Percentiles rank a stretch among this genome's conserved stretches.
Conservation (phyloP, 1,284 basidiomycete genomes). For the Cutaneotrichosporon cavernicola region DNA sequence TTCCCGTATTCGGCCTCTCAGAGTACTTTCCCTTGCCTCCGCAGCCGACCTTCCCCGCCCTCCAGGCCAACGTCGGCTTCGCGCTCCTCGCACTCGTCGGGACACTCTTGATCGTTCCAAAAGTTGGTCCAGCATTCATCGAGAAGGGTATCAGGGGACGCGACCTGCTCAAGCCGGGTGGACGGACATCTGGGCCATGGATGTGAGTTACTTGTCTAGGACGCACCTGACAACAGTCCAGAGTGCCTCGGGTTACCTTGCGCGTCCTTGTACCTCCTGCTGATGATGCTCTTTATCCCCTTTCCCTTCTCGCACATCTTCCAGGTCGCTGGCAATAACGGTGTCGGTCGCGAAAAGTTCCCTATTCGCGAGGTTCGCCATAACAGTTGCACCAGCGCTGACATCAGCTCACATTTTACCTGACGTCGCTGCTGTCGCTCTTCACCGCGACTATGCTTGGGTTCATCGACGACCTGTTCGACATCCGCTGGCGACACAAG, state of each 20-base stretch:
- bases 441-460: conserved; percentile 90
- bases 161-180: conserved; percentile 70
- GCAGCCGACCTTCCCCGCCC: conserved; percentile 46
- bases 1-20: conserved; percentile 37
- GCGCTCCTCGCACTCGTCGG: conserved; percentile 73
- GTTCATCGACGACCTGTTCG: conserved; percentile 96
- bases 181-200: conserved; percentile 53
- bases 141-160: conserved; percentile 73
- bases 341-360: conserved; percentile 59
- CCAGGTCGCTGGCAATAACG: conserved; percentile 7
- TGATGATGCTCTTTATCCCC: conserved; percentile 82
- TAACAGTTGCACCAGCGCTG: conserved; percentile 6
- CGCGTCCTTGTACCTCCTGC: conserved; percentile 81
- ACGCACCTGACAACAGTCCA: conserved; percentile 60
- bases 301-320: conserved; percentile 80
- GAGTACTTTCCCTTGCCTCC: conserved; percentile 36
- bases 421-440: conserved; percentile 86
- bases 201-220: conserved; percentile 60
- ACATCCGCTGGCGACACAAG: conserved; percentile 98
- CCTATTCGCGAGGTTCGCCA: conserved; percentile 77
- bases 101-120: conserved; percentile 70
- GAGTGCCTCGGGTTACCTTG: conserved; percentile 90
- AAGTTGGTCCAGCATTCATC: conserved; percentile 69
- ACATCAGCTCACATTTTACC: conserved; percentile 76
- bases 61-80: conserved; percentile 69